Evolutionary conservation across 1,284 basidiomycete genomes (phyloP).

Genomic region (Irpex sp.): DNA sequence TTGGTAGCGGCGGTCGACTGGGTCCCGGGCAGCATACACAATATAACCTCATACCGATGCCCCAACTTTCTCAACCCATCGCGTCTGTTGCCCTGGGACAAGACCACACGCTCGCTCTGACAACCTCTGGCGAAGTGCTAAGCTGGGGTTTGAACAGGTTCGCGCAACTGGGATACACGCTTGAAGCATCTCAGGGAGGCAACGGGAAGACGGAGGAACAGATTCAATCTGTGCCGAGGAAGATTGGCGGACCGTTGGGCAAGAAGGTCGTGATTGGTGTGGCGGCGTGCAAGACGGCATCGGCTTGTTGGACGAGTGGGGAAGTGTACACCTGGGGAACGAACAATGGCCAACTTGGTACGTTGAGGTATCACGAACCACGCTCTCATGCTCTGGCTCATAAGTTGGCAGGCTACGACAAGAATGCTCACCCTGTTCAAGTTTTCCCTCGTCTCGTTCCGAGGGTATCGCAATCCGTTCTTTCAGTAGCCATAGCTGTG

Average conservation of each 20-base stretch:
- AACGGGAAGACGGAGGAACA: conserved; percentile 27
- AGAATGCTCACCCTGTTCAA: conserved; percentile 74
- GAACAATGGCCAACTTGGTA: conserved; percentile 90
- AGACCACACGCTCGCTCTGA: conserved; percentile 91
- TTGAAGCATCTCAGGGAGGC: conserved; percentile 49
- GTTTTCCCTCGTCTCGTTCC: conserved; percentile 82
- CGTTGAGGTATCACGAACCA: conserved; percentile 9
- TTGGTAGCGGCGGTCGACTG: conserved; percentile 82
- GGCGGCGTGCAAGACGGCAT: conserved; percentile 85
- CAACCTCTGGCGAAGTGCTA: conserved; percentile 76
- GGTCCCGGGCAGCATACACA: conserved; percentile 82
- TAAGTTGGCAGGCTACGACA: conserved; percentile 61
- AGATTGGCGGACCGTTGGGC: conserved; percentile 72
- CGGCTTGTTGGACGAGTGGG: conserved; percentile 85
- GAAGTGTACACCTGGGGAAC: conserved; percentile 97
- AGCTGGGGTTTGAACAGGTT: conserved; percentile 93
- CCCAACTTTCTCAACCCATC: conserved; percentile 53
- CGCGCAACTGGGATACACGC: conserved; percentile 83
- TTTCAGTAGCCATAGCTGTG: conserved; percentile 71
- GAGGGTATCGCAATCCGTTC: conserved; percentile 67
- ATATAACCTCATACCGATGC: conserved; percentile 61
- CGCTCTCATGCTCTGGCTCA: not conserved
- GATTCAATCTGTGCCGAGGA: conserved; percentile 76
- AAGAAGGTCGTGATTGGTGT: conserved; percentile 81
- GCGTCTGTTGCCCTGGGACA: conserved; percentile 76